These are phyloP conservation scores for Castanea crenata DNA, from an alignment of 306 rosid genomes.

Conservation along the genomic window DNA sequence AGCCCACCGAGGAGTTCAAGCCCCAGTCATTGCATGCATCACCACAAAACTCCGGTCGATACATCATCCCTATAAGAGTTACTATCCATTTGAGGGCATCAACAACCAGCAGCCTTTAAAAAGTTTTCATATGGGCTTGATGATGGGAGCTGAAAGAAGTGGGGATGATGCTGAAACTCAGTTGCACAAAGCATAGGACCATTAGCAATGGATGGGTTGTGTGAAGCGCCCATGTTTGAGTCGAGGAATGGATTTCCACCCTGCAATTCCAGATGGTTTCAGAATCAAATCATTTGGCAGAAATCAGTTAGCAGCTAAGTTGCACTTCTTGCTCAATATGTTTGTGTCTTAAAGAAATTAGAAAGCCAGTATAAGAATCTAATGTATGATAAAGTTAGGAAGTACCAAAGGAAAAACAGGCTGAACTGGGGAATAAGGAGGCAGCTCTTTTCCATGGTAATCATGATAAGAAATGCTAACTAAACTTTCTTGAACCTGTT, in stretches of 20 bases:
- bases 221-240: conserved; percentile 31
- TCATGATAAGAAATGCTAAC: conserved; percentile 30
- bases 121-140: conserved; percentile 79
- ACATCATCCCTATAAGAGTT: not conserved
- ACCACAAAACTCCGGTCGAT: not conserved
- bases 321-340: too few relatives aligned
- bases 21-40: not conserved
- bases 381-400: conserved; percentile 4
- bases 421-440: conserved; percentile 29
- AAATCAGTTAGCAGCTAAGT: not conserved
- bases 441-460: conserved; percentile 24
- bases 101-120: conserved; percentile 82
- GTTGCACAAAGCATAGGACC: conserved; percentile 57
- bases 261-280: conserved; percentile 41
- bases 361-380: too few relatives aligned
- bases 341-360: too few relatives aligned
- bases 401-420: conserved; percentile 44
- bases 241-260: conserved; percentile 63
- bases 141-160: conserved; percentile 64
- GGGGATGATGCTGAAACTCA: conserved; percentile 50
- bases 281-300: conserved; percentile 2
- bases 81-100: conserved; percentile 21
- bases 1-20: not conserved
- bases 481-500: conserved; percentile 36
- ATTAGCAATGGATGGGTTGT: conserved; percentile 32